These are phyloP conservation scores for Aspergillus biplanus DNA, from an alignment of 495 filamentous ascomycete genomes.

Conservation along the genomic window DNA sequence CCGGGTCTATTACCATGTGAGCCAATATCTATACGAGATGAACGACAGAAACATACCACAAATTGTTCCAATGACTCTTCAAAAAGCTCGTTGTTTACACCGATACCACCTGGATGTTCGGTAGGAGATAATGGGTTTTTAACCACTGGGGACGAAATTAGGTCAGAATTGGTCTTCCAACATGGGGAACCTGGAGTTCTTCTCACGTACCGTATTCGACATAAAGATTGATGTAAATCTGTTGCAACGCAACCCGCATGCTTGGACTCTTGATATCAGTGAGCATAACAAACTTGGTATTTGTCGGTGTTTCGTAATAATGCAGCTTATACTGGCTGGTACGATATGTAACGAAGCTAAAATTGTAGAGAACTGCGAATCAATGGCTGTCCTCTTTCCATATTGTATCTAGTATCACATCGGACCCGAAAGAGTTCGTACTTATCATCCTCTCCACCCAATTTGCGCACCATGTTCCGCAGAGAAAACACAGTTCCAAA, in stretches of 20 bases:
- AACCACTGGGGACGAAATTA: slow-evolving; percentile 62
- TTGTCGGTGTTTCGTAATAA: slow-evolving; percentile 97
- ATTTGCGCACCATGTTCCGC: slow-evolving; percentile 94
- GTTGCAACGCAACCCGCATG: slow-evolving; percentile 90
- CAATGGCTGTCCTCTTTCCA: background rate
- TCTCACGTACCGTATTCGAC: slow-evolving; percentile 81
- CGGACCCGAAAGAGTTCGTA: slow-evolving; percentile 35
- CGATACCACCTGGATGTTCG: slow-evolving; percentile 85
- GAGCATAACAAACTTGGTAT: slow-evolving; percentile 94
- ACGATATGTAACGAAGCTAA: slow-evolving; percentile 84
- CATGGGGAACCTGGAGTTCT: background rate
- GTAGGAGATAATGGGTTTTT: slow-evolving; percentile 91
- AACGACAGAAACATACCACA: slow-evolving; percentile 52
- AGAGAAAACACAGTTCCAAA: slow-evolving; percentile 96
- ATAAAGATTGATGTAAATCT: slow-evolving; percentile 97
- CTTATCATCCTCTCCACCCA: slow-evolving; percentile 86
- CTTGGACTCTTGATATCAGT: slow-evolving; percentile 88
- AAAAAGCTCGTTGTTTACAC: slow-evolving; percentile 93
- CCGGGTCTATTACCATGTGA: slow-evolving; percentile 40
- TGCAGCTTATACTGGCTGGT: slow-evolving; percentile 97
- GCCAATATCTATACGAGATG: slow-evolving; percentile 24
- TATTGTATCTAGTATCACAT: no score
- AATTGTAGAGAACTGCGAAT: background rate
- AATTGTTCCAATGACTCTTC: slow-evolving; percentile 90
- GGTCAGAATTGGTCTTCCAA: background rate